Conservation (phyloP, 192 early-diverging fungal species). For the Backusella tuberculispora region DNA sequence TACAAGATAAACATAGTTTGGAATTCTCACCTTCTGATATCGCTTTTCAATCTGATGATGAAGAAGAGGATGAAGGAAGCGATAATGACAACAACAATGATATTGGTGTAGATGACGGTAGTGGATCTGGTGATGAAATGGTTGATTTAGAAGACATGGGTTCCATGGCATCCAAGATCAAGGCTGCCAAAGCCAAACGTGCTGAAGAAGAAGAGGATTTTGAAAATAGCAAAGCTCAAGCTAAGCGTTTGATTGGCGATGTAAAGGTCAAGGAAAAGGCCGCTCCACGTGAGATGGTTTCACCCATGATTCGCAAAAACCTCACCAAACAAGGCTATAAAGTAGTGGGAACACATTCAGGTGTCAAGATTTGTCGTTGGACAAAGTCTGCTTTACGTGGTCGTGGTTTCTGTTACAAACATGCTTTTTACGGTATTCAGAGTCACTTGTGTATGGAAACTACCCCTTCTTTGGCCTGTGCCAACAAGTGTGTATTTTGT, state of each 20-base stretch:
- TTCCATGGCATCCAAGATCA: conserved; percentile 62
- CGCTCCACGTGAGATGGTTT: conserved; percentile 66
- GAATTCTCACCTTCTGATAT: conserved; percentile 52
- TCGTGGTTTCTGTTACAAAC: conserved; percentile 77
- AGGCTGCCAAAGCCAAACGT: conserved; percentile 52
- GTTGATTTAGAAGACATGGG: conserved; percentile 80
- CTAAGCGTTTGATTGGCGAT: conserved; percentile 50
- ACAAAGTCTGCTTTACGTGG: conserved; percentile 74
- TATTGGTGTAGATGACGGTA: conserved; percentile 46
- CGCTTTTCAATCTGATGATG: conserved; percentile 55
- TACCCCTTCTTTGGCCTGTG: conserved; percentile 76
- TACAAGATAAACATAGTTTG: conserved; percentile 48
- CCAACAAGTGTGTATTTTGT: conserved; percentile 74
- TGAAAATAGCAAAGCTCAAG: conserved; percentile 45
- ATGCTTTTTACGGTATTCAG: conserved; percentile 78
- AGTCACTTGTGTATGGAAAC: conserved; percentile 78
- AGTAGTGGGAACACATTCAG: conserved; percentile 71
- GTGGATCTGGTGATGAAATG: conserved; percentile 58
- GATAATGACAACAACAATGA: conserved; percentile 29
- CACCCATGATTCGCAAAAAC: conserved; percentile 66
- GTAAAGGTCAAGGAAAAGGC: conserved; percentile 40
- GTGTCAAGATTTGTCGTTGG: conserved; percentile 82
- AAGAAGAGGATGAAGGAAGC: conserved; percentile 41
- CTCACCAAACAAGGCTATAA: conserved; percentile 79
- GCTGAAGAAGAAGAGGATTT: conserved; percentile 57